Conservation (phyloP, 2,329 filamentous ascomycete genomes). For the Apiospora hydei region DNA sequence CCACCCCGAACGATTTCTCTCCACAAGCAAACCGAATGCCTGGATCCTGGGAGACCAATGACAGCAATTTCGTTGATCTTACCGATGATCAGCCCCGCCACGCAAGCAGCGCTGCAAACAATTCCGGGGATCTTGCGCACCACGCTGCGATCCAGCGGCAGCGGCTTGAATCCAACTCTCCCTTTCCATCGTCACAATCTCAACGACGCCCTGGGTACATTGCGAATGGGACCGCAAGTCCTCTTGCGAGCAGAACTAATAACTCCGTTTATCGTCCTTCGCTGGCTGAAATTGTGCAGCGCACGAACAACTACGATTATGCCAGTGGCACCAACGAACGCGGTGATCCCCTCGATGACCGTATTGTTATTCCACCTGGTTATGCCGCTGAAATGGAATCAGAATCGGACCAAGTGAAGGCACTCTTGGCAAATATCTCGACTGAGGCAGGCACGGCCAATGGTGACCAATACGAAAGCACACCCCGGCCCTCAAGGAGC, state of each 20-base stretch:
- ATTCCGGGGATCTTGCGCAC: background rate
- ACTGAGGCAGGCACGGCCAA: conserved; percentile 72
- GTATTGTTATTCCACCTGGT: conserved; percentile 45
- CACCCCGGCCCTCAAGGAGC: conserved; percentile 71
- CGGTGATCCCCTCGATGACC: conserved; percentile 46
- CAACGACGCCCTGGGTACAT: conserved; percentile 22
- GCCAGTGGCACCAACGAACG: conserved; percentile 42
- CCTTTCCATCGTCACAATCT: background rate
- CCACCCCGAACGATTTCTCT: background rate
- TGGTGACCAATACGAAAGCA: conserved; percentile 67
- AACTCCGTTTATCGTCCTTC: conserved; percentile 28
- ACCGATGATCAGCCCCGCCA: background rate
- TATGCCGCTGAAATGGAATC: conserved; percentile 43
- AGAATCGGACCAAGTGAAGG: conserved; percentile 49
- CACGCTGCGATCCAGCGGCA: conserved; percentile 2
- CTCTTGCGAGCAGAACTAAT: conserved; percentile 25
- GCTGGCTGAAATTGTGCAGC: conserved; percentile 47
- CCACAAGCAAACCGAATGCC: conserved; percentile 2
- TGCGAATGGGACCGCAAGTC: conserved; percentile 24
- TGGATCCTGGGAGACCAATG: conserved; percentile 6
- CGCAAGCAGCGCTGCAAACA: background rate
- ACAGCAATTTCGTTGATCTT: background rate
- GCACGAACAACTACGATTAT: conserved; percentile 48
- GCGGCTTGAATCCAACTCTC: background rate
- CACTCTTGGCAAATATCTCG: conserved; percentile 74